phyloP scores from a whole-genome alignment of 163 green algal genomes.

The Scenedesmus sp. region DNA sequence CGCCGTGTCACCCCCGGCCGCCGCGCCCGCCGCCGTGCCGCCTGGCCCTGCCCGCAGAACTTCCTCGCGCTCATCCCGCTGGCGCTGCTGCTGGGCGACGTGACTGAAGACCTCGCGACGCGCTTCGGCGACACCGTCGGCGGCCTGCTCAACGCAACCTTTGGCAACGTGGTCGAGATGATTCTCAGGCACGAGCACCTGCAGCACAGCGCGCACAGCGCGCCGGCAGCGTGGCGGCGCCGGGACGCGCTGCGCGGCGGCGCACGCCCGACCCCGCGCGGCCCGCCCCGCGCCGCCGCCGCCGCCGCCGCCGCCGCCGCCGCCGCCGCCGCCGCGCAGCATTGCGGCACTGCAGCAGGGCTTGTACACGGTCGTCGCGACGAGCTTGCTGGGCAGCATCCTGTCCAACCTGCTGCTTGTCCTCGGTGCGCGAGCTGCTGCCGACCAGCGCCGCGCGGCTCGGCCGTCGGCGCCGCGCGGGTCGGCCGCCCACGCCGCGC shows the following conservation, averaged over 20 bases:
- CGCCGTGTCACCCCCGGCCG: too few relatives aligned
- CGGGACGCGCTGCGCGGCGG: too few relatives aligned
- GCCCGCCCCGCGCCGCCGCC: too few relatives aligned
- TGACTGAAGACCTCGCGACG: slow-evolving; percentile 86
- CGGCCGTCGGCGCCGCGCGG: too few relatives aligned
- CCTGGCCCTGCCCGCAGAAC: slow-evolving; percentile 61
- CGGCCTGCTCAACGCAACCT: slow-evolving; percentile 85
- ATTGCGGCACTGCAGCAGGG: slow-evolving; percentile 77
- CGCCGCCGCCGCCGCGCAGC: too few relatives aligned
- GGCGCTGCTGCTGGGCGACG: slow-evolving; percentile 83
- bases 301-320: too few relatives aligned
- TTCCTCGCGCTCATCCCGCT: slow-evolving; percentile 84
- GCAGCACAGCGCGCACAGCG: too few relatives aligned
- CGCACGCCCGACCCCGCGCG: too few relatives aligned
- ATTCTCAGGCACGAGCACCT: too few relatives aligned
- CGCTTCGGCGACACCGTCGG: slow-evolving; percentile 72
- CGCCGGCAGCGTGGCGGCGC: too few relatives aligned
- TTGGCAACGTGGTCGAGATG: slow-evolving; percentile 91
- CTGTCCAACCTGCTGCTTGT: slow-evolving; percentile 93
- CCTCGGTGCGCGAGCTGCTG: slow-evolving; percentile 62
- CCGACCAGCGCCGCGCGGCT: too few relatives aligned
- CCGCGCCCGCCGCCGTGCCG: neutral
- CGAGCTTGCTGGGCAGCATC: slow-evolving; percentile 89
- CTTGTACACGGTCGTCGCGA: slow-evolving; percentile 79
- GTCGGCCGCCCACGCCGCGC: too few relatives aligned